Evolutionary conservation across 2,329 filamentous ascomycete genomes (phyloP).

Genomic region (Didymella exigua): DNA sequence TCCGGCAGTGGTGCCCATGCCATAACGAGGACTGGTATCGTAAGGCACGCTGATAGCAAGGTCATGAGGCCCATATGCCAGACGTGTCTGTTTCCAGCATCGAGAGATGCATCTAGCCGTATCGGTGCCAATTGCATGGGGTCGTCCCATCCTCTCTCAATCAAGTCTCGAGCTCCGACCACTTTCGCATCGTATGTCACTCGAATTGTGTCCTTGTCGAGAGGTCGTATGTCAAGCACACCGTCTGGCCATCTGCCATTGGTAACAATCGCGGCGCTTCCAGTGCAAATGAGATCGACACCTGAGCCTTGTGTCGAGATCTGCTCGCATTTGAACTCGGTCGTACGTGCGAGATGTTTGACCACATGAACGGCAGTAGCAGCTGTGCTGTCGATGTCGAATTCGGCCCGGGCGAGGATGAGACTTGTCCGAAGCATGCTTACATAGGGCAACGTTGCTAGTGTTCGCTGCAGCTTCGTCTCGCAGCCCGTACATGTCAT

Average conservation of each 20-base stretch:
- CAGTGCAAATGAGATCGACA: constrained; percentile 27
- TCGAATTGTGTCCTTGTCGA: constrained; percentile 37
- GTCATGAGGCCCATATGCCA: constrained; percentile 54
- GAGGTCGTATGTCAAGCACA: constrained; percentile 22
- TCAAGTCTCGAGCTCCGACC: constrained; percentile 57
- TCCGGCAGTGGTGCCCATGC: constrained; percentile 68
- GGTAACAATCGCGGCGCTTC: constrained; percentile 14
- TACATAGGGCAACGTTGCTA: constrained; percentile 57
- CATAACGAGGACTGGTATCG: constrained; percentile 62
- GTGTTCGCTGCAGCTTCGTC: constrained; percentile 63
- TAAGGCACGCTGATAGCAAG: constrained; percentile 44
- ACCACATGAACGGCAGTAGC: constrained; percentile 50
- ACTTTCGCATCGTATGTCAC: constrained; percentile 56
- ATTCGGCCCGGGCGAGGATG: constrained; percentile 69
- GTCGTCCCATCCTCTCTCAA: constrained; percentile 43
- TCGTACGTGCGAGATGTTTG: constrained; percentile 60
- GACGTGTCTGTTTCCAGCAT: constrained; percentile 61
- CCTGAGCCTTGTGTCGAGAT: constrained; percentile 33
- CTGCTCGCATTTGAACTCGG: constrained; percentile 65
- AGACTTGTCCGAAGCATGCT: constrained; percentile 67
- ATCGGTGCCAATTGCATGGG: constrained; percentile 53
- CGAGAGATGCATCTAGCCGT: constrained; percentile 53
- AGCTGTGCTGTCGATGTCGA: constrained; percentile 58
- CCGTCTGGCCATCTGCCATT: constrained; percentile 32
- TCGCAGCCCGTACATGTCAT: constrained; percentile 80